Evolutionary conservation across 805 yeast species (phyloP).

Genomic region (Torulaspora delbrueckii): DNA sequence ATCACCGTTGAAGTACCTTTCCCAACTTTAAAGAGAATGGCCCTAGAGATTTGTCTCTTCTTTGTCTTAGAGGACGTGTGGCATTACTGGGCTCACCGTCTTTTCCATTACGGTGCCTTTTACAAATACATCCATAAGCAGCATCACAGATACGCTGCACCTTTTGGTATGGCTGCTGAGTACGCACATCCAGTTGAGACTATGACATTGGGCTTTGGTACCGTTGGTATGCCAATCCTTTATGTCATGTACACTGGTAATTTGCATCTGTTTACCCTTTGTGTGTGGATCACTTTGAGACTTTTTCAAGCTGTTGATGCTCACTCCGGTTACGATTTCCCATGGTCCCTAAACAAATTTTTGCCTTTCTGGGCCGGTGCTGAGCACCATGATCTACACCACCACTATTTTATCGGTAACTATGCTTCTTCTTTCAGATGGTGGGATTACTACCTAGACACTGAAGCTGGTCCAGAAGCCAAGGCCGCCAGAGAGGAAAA

Average conservation of each 20-base stretch:
- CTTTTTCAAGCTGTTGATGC: constrained; percentile 92
- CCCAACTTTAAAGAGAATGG: constrained; percentile 55
- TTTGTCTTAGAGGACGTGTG: constrained; percentile 84
- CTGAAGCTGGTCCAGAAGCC: constrained; percentile 77
- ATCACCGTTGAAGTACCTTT: constrained; percentile 74
- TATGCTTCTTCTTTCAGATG: constrained; percentile 89
- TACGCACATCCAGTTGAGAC: constrained; percentile 96
- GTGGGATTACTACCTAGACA: constrained; percentile 80
- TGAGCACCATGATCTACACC: constrained; percentile 93
- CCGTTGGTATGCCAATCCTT: constrained; percentile 84
- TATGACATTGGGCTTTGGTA: constrained; percentile 80
- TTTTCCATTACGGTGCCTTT: constrained; percentile 75
- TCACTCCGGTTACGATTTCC: constrained; percentile 94
- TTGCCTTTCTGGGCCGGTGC: constrained; percentile 96
- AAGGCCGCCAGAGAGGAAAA: constrained; percentile 60
- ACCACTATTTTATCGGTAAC: constrained; percentile 86
- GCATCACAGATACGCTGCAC: constrained; percentile 94
- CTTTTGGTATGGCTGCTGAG: constrained; percentile 92
- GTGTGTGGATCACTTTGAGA: constrained; percentile 77
- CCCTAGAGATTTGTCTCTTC: constrained; percentile 65
- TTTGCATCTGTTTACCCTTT: constrained; percentile 77
- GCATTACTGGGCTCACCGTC: constrained; percentile 92
- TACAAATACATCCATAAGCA: constrained; percentile 89
- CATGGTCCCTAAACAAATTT: constrained; percentile 84
- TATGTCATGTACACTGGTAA: constrained; percentile 66